These are phyloP conservation scores for Aspergillus vadensis DNA, from an alignment of 2,329 filamentous ascomycete species.

Conservation along the genomic window DNA sequence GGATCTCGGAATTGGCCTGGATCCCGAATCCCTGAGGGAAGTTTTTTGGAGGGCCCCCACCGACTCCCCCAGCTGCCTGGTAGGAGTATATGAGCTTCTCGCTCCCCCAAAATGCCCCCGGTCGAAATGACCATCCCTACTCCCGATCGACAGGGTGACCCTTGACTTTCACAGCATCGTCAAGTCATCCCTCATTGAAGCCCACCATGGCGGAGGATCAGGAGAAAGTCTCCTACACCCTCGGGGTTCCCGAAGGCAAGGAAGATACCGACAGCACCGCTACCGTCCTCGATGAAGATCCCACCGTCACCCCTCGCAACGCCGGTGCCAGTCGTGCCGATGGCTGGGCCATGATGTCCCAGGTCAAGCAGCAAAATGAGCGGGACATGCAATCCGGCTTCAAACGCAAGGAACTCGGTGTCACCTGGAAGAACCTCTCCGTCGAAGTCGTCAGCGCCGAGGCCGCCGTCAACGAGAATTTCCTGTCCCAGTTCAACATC, in stretches of 20 bases:
- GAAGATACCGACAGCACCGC: conserved; percentile 33
- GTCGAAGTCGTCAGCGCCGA: conserved; percentile 64
- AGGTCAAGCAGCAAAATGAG: conserved; percentile 48
- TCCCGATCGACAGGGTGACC: background rate
- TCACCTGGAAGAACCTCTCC: conserved; percentile 66
- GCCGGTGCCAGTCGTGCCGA: conserved; percentile 28
- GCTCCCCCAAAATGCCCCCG: conserved; percentile 5
- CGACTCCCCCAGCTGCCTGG: background rate
- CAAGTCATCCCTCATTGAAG: background rate
- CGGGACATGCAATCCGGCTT: conserved; percentile 51
- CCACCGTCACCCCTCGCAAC: conserved; percentile 11
- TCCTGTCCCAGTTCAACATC: conserved; percentile 61
- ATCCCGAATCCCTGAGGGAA: conserved; percentile 9
- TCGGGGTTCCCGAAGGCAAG: background rate
- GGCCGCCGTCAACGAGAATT: conserved; percentile 66
- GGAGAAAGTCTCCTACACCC: background rate
- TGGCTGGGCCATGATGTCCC: conserved; percentile 55
- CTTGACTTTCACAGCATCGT: background rate
- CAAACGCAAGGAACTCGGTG: conserved; percentile 57
- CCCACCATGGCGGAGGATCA: conserved; percentile 1
- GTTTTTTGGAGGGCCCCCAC: background rate
- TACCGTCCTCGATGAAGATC: conserved; percentile 31
- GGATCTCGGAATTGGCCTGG: conserved; percentile 1
- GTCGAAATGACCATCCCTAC: background rate
- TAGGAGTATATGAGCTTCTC: conserved; percentile 1